These are phyloP conservation scores for Primulina huaijiensis DNA, from an alignment of 257 asterid species.

Conservation along the genomic window DNA sequence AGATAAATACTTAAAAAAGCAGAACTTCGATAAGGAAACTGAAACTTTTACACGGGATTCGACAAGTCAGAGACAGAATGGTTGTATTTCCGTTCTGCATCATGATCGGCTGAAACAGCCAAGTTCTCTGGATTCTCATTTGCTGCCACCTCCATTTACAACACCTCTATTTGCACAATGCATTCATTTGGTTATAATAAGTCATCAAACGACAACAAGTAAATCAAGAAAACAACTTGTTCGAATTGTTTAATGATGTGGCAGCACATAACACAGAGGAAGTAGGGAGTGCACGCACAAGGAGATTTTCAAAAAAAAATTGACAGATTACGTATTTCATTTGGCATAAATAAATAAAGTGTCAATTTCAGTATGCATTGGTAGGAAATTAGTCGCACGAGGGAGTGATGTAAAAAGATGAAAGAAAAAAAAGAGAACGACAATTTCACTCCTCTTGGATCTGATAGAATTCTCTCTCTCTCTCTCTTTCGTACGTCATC, in stretches of 20 bases:
- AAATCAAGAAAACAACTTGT: neutral
- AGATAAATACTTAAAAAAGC: neutral
- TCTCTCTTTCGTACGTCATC: too few species aligned
- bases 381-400: too few species aligned
- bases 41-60: slow-evolving; percentile 40
- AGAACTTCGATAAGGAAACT: slow-evolving; percentile 4
- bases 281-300: too few species aligned
- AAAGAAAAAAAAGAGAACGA: too few species aligned
- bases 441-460: too few species aligned
- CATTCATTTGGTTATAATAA: neutral
- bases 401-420: too few species aligned
- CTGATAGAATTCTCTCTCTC: too few species aligned
- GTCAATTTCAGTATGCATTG: too few species aligned
- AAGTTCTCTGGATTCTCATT: slow-evolving; percentile 37
- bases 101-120: slow-evolving; percentile 25
- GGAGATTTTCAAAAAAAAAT: too few species aligned
- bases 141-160: slow-evolving; percentile 34
- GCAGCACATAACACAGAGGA: too few species aligned
- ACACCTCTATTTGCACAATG: neutral
- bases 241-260: neutral
- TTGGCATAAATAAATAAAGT: too few species aligned
- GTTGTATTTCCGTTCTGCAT: slow-evolving; percentile 40
- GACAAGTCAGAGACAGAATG: slow-evolving; percentile 32
- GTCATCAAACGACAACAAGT: neutral
- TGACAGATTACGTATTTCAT: too few species aligned